Percentiles rank a stretch among this genome's conserved stretches.
Conservation (phyloP, 768 basidiomycete genomes). For the Tricholoma bakamatsutake region DNA sequence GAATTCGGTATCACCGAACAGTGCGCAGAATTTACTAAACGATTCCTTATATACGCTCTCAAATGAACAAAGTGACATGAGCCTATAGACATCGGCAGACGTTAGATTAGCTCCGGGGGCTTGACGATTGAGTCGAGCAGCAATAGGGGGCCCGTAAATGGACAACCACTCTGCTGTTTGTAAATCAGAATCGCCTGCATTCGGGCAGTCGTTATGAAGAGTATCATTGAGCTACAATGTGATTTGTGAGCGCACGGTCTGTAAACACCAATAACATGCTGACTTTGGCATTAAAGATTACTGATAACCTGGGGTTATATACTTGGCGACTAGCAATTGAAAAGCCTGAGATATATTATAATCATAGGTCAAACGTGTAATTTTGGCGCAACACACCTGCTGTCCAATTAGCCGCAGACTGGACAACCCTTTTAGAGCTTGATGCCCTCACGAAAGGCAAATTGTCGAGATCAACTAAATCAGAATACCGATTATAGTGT, state of each 20-base stretch:
- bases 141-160: conserved; percentile 50
- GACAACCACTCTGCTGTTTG: conserved; percentile 51
- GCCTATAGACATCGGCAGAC: conserved; percentile 43
- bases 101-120: conserved; percentile 60
- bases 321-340: conserved; percentile 40
- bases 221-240: conserved; percentile 53
- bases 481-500: conserved; percentile 48
- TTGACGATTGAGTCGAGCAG: conserved; percentile 49
- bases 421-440: conserved; percentile 51
- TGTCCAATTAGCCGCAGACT: conserved; percentile 68
- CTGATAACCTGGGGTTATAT: conserved; percentile 43
- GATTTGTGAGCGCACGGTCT: neutral
- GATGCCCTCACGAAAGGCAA: conserved; percentile 47
- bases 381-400: conserved; percentile 34
- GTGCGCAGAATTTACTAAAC: conserved; percentile 60
- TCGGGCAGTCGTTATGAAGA: conserved; percentile 59
- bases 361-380: neutral
- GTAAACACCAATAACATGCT: conserved; percentile 8
- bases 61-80: conserved; percentile 77
- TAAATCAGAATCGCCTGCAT: conserved; percentile 36
- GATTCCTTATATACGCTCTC: conserved; percentile 54
- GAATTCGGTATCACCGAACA: conserved; percentile 68
- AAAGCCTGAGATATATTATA: conserved; percentile 43
- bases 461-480: conserved; percentile 36
- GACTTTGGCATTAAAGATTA: conserved; percentile 55